phyloP scores from a whole-genome alignment of 148 eudicot genomes.

The Cornus controversa region DNA sequence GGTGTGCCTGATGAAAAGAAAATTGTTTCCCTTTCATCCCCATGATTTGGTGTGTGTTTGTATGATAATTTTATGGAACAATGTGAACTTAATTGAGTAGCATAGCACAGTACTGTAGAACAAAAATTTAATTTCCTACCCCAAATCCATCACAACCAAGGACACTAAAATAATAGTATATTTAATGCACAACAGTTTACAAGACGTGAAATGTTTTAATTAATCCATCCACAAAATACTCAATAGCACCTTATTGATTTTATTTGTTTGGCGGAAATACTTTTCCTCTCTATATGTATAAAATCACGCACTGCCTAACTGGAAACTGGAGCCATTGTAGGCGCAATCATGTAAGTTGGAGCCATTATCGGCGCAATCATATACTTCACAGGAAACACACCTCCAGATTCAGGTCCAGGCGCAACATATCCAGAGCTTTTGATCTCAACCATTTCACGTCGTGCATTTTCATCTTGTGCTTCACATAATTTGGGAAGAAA shows the following conservation, averaged over 20 bases:
- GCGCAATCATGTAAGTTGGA: not conserved
- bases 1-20: too few relatives aligned
- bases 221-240: too few relatives aligned
- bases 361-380: conserved; percentile 9
- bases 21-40: too few relatives aligned
- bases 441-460: conserved; percentile 52
- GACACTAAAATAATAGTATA: not conserved
- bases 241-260: too few relatives aligned
- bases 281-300: not conserved
- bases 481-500: conserved; percentile 66
- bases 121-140: not conserved
- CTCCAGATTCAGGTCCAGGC: conserved; percentile 25
- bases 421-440: conserved; percentile 54
- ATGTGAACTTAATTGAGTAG: too few relatives aligned
- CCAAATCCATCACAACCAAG: not conserved
- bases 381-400: not conserved
- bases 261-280: too few relatives aligned
- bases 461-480: conserved; percentile 30
- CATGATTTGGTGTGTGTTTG: too few relatives aligned
- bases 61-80: too few relatives aligned
- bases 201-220: too few relatives aligned
- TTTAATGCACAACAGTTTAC: too few relatives aligned
- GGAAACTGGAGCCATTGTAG: not conserved
- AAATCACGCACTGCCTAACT: not conserved
- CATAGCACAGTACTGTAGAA: too few relatives aligned